Percentiles rank a stretch among this genome's conserved stretches.
Conservation (phyloP, 371 early-diverging fungal genomes). For the Coemansia sp. region DNA sequence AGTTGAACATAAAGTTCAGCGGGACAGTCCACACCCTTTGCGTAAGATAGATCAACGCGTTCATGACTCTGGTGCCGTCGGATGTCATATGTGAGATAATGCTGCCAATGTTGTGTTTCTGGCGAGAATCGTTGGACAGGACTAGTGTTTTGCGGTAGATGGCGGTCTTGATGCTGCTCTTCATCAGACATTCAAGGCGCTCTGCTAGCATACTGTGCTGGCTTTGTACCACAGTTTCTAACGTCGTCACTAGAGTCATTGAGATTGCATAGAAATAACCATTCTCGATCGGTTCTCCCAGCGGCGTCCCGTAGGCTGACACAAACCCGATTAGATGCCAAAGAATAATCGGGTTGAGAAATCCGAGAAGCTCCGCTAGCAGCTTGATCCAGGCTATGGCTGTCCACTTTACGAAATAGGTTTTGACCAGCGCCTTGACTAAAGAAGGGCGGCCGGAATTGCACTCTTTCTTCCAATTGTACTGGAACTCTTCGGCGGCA, state of each 20-base stretch:
- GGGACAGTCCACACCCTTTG: conserved; percentile 86
- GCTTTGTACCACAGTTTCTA: conserved; percentile 80
- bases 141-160: conserved; percentile 83
- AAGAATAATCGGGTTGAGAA: conserved; percentile 53
- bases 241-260: conserved; percentile 77
- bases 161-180: conserved; percentile 80
- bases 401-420: not conserved
- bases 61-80: conserved; percentile 80
- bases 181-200: conserved; percentile 49
- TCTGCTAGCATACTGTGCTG: conserved; percentile 55
- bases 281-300: conserved; percentile 58
- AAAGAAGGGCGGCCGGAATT: not conserved
- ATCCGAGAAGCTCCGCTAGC: conserved; percentile 2
- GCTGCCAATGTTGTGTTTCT: conserved; percentile 74
- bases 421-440: not conserved
- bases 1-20: conserved; percentile 77
- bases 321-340: conserved; percentile 61
- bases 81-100: conserved; percentile 81
- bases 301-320: conserved; percentile 41
- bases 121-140: conserved; percentile 76
- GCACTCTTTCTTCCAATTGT: not conserved
- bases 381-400: conserved; percentile 9
- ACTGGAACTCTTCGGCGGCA: conserved; percentile 1
- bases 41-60: conserved; percentile 65
- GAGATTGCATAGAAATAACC: conserved; percentile 61